Evolutionary conservation across 2,329 filamentous ascomycete genomes (phyloP).

Genomic region (Bertia moriformis): DNA sequence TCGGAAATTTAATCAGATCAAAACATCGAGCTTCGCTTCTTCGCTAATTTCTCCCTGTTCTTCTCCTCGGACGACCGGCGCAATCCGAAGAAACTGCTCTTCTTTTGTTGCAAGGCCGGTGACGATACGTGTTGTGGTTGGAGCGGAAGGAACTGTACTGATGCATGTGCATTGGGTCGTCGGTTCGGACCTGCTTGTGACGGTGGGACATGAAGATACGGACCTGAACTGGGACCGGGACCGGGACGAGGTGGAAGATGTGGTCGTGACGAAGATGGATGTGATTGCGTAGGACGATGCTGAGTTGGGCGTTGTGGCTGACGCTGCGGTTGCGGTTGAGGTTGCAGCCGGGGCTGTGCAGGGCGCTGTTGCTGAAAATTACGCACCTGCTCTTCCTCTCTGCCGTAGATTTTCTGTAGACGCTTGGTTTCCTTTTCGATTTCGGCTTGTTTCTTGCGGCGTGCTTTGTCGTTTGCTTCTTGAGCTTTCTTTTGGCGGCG

Average conservation of each 20-base stretch:
- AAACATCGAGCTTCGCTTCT: constrained; percentile 30
- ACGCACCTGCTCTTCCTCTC: constrained; percentile 7
- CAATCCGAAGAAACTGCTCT: constrained; percentile 27
- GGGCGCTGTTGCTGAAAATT: constrained; percentile 5
- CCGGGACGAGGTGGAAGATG: constrained; percentile 6
- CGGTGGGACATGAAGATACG: neutral
- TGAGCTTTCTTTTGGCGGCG: constrained; percentile 29
- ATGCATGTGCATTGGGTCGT: neutral
- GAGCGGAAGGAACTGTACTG: neutral
- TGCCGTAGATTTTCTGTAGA: constrained; percentile 37
- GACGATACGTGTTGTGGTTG: constrained; percentile 4
- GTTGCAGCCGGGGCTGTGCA: constrained; percentile 2
- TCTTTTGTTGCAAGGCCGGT: constrained; percentile 17
- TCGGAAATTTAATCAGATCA: constrained; percentile 7
- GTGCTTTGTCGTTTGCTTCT: constrained; percentile 36
- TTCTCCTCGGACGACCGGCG: constrained; percentile 16
- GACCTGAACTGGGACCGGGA: constrained; percentile 2
- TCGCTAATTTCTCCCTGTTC: constrained; percentile 17
- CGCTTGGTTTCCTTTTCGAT: constrained; percentile 43
- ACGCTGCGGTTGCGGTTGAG: neutral
- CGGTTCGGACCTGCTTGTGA: neutral
- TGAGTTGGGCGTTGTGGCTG: constrained; percentile 6
- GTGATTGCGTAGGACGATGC: constrained; percentile 5
- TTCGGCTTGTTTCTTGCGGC: constrained; percentile 24
- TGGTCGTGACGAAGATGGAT: constrained; percentile 3